Base-by-base conservation (phyloP, 108 stramenopile genomes). In the Fragilaria radians region DNA sequence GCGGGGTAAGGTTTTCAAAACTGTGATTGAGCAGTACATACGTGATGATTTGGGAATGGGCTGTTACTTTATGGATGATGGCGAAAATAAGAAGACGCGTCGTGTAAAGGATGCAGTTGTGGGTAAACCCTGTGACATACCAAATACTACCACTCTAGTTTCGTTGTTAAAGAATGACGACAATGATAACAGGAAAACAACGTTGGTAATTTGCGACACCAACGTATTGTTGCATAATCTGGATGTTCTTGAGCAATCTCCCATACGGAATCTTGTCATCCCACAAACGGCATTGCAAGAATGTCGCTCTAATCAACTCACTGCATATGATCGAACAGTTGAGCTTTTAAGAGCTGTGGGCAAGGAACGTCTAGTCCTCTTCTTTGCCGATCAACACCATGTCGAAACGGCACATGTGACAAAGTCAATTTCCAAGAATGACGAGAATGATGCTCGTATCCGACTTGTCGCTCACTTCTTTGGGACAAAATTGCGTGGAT, bases 11-110 rank as follows among this genome's bases (percentile, higher is more conserved):
- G 84, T 93, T 57, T 63, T 86, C 48, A 83, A 89, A 63, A 65
- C 71, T 25, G 84, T 86, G 14, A 70, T 72, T 5, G 88, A 93
- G 66, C 77, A 76, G 25, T 93, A 88, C 64, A 69, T 89, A 9
- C 83, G 91, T 11, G 86, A 93, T 63, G 91, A 93, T 72, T 67
- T 93, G 52, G 91, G 88, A 42, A 67, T 77, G 36, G 91, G 91
- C 46, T 60, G 60, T 70, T 73, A 73, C 78, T 67, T 57, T 72
- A 26, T 46, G 61, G 65, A 9, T 26, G 66, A 67, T 33, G 54
- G 52, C 14, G 68, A 71, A 26, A 54, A 24, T 5, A 23, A 52
- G 14, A 49, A 19, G 4, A 65, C 54, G 45, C 68, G 61, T 30
- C 76, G 76, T n/a, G 66, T 63, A 0, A 67, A 77, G 53, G 76